Evolutionary conservation across 2,329 filamentous ascomycete genomes (phyloP).

Genomic region (Trichoderma lentiforme): DNA sequence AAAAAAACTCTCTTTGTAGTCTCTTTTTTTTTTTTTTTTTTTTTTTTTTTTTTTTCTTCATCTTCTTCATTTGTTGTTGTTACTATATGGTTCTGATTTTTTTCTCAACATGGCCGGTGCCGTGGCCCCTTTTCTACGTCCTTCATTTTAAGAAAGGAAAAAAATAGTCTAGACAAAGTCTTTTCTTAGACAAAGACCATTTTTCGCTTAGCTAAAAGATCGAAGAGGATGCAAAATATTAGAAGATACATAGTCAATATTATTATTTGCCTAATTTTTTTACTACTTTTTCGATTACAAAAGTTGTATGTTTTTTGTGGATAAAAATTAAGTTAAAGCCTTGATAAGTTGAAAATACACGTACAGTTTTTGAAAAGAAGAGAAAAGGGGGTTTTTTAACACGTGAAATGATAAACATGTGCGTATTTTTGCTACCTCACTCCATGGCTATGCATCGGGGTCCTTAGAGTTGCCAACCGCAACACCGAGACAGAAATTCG

Average conservation of each 20-base stretch:
- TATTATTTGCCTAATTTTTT: not conserved
- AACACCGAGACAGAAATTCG: conserved; percentile 6
- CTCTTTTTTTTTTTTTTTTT: not conserved
- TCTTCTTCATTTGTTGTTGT: not conserved
- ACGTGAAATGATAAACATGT: conserved; percentile 18
- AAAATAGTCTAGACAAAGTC: not conserved
- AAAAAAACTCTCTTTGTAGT: not conserved
- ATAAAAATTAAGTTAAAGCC: not conserved
- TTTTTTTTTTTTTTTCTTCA: not conserved
- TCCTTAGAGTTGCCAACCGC: not conserved
- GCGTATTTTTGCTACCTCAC: conserved; percentile 20
- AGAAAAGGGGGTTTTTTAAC: not conserved
- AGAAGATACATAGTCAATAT: not conserved
- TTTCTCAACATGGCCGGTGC: not conserved
- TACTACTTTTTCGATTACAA: not conserved
- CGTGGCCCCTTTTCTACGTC: not conserved
- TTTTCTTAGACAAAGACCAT: not conserved
- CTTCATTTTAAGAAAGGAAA: not conserved
- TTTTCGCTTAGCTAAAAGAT: not conserved
- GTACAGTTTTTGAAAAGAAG: not conserved
- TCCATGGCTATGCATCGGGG: conserved; percentile 25
- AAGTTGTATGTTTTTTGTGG: not conserved
- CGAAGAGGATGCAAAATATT: not conserved
- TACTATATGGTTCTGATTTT: not conserved
- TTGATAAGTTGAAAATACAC: not conserved